These are phyloP conservation scores for Lactifluus subvellereus DNA, from an alignment of 768 basidiomycete genomes.

Conservation along the genomic window DNA sequence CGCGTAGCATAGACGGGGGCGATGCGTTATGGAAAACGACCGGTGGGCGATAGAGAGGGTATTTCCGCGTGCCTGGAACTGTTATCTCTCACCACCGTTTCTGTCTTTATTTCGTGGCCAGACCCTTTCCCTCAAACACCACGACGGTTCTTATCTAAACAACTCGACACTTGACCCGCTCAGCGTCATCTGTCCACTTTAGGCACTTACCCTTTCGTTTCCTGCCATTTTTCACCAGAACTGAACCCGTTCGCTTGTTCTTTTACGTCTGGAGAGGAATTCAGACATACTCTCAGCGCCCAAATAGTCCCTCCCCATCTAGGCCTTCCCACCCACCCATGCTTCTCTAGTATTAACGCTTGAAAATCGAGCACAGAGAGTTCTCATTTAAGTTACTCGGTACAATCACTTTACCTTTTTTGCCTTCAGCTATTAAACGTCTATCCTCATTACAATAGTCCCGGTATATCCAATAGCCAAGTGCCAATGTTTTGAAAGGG, in stretches of 20 bases:
- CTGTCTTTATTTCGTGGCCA: too few species aligned
- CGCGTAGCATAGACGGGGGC: constrained; percentile 53
- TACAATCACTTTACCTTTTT: too few species aligned
- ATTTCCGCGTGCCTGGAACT: constrained; percentile 25
- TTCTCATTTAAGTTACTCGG: too few species aligned
- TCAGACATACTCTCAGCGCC: background rate
- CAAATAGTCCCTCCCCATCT: background rate
- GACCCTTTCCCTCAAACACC: too few species aligned
- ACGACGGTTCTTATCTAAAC: too few species aligned
- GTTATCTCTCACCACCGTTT: background rate
- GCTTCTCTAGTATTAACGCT: too few species aligned
- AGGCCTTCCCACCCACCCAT: too few species aligned
- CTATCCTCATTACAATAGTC: background rate
- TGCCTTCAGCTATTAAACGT: background rate
- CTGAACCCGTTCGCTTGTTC: constrained; percentile 8
- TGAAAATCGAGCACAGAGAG: too few species aligned
- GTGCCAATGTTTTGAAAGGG: too few species aligned
- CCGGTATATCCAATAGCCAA: too few species aligned
- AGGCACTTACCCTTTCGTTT: background rate
- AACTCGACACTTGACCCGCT: background rate
- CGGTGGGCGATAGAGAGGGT: constrained; percentile 40
- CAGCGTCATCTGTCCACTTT: background rate
- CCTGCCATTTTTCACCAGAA: background rate
- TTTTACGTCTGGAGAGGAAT: background rate
- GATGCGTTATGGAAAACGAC: constrained; percentile 41